Percentiles rank a stretch among this genome's conserved stretches.
phyloP scores from a whole-genome alignment of 768 basidiomycete genomes.

The Lentinula sp. region DNA sequence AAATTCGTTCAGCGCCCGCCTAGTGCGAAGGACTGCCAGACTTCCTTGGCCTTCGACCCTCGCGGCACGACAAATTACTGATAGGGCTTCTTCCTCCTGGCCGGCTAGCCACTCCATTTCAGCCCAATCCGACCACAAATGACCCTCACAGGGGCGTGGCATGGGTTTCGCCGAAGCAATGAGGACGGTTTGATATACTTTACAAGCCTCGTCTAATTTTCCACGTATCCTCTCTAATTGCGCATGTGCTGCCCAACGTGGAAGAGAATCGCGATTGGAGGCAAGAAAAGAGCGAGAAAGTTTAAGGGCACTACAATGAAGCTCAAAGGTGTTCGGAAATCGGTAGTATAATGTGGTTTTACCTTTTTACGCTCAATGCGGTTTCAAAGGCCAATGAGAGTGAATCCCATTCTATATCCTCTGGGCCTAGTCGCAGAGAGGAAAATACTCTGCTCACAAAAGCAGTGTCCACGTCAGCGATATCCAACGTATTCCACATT shows the following conservation, averaged over 20 bases:
- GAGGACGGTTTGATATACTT: conserved; percentile 69
- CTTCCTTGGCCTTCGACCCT: conserved; percentile 47
- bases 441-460: conserved; percentile 55
- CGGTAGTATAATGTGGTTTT: conserved; percentile 10
- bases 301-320: conserved; percentile 51
- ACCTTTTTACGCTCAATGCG: conserved; percentile 54
- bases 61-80: conserved; percentile 49
- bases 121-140: conserved; percentile 80
- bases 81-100: conserved; percentile 39
- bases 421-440: conserved; percentile 41
- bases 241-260: conserved; percentile 74
- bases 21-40: conserved; percentile 55
- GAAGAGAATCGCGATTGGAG: conserved; percentile 45
- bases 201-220: conserved; percentile 62
- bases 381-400: conserved; percentile 66
- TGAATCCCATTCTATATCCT: conserved; percentile 60
- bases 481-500: conserved; percentile 40
- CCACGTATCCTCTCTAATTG: conserved; percentile 65
- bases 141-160: conserved; percentile 28
- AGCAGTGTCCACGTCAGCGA: conserved; percentile 40
- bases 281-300: conserved; percentile 63
- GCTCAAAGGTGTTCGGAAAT: neutral
- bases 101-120: conserved; percentile 77
- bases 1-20: conserved; percentile 54
- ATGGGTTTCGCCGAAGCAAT: conserved; percentile 33